Evolutionary conservation across 495 filamentous ascomycete species (phyloP), one percentile per base, ranked within the genome.

Genomic region (Elaphomyces granulatus): DNA sequence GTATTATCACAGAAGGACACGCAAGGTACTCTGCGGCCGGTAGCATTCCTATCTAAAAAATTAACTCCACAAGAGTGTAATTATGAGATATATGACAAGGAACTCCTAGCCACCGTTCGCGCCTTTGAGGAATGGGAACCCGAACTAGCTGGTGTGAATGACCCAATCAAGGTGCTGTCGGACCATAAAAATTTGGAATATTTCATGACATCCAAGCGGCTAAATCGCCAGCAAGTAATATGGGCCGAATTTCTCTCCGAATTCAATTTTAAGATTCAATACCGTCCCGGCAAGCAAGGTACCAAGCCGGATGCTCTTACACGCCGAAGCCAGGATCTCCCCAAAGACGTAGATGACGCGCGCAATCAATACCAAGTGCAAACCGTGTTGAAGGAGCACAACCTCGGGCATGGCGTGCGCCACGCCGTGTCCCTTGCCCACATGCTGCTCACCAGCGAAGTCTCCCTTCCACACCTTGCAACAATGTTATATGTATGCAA

Each of bases 1-100:
- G 23, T 28, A 28, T 28, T 28, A 28, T 28, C 23, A 6, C 23
- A 28, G 12, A 34, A 12, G 8, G 30, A 28, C 23, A 28, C 12
- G 12, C 23, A 28, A 28, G 23, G 23, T 28, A 28, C 23, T 12
- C 16, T 20, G 18, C 31, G 40, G 4, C 47, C 35, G 14, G 34
- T 53, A 1, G 42, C 43, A 0, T 59, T 44, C 42, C 49, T 48
- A 31, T 60, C 42, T 1, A 56, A 46, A 14, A 60, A 51, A 19
- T 20, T 49, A 3, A 20, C 35, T 1, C 41, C 44, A 0, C 23
- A 28, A 28, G 38, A 63, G 20, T 39, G 9, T 4, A 53, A 54
- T 10, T 63, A 59, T 33, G 20, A 54, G 34, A 61, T 54, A 12
- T 44, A 59, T 36, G 30, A 61, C 36, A 51, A 57, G 18, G 45